Conservation (phyloP, 1,139 yeast species). For the Trichomonascaceae sp. region DNA sequence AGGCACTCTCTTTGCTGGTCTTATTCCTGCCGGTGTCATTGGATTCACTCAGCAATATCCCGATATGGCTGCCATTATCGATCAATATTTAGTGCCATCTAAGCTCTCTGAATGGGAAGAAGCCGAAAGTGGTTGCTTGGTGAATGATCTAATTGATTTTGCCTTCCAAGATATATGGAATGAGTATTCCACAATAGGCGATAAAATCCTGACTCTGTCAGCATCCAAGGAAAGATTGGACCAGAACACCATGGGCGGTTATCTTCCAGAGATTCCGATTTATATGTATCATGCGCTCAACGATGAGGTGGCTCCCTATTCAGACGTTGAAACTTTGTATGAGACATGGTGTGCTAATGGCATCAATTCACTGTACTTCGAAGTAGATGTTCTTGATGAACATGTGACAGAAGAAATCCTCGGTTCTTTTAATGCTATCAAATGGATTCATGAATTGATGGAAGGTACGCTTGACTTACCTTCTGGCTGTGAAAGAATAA, state of each 20-base stretch:
- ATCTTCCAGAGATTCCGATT: constrained; percentile 23
- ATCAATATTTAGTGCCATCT: constrained; percentile 11
- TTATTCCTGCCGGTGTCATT: constrained; percentile 25
- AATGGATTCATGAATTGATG: constrained; percentile 15
- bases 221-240: constrained; percentile 11
- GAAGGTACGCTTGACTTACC: constrained; percentile 6
- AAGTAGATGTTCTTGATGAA: constrained; percentile 15
- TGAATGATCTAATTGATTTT: constrained; percentile 15
- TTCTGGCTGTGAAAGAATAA: neutral
- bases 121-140: constrained; percentile 17
- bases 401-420: constrained; percentile 14
- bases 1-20: constrained; percentile 22
- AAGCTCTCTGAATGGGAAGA: constrained; percentile 13
- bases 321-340: constrained; percentile 19
- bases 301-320: constrained; percentile 25
- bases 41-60: constrained; percentile 30
- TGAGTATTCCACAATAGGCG: constrained; percentile 19
- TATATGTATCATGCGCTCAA: constrained; percentile 27
- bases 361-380: constrained; percentile 20
- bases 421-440: constrained; percentile 14
- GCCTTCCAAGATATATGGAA: constrained; percentile 16
- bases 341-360: constrained; percentile 26
- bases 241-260: constrained; percentile 18
- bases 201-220: constrained; percentile 12
- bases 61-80: constrained; percentile 14